Conservation (phyloP, 129 eudicot species). For the Saposhnikovia divaricata region DNA sequence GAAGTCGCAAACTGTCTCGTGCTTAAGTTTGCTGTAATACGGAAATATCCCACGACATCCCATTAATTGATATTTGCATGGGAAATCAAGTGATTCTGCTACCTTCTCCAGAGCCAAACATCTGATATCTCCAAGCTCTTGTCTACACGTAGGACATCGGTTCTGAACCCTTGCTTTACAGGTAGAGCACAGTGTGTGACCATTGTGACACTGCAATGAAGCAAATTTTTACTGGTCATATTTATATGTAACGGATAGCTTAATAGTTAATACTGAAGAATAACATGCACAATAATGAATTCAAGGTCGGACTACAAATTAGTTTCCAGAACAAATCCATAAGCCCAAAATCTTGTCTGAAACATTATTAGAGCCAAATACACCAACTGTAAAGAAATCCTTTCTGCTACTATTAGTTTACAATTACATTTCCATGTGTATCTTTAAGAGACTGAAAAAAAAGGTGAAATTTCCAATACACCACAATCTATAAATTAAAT, state of each 20-base stretch:
- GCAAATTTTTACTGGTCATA: neutral
- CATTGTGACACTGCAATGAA: constrained; percentile 94
- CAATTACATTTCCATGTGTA: neutral
- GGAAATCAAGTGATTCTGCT: constrained; percentile 91
- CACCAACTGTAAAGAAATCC: neutral
- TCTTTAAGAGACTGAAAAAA: neutral
- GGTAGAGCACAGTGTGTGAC: constrained; percentile 94
- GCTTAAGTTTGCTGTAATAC: constrained; percentile 92
- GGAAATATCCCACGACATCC: constrained; percentile 96
- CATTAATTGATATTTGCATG: constrained; percentile 63
- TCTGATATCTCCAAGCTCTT: constrained; percentile 93
- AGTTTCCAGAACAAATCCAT: neutral
- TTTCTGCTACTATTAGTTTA: neutral
- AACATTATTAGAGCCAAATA: neutral
- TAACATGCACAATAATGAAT: neutral
- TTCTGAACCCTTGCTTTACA: constrained; percentile 89
- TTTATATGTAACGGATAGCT: neutral
- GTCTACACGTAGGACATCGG: constrained; percentile 95
- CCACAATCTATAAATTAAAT: neutral
- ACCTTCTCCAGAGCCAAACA: constrained; percentile 97
- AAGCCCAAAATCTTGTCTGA: neutral
- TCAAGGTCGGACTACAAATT: neutral
- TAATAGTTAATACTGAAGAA: neutral
- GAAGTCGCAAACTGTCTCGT: constrained; percentile 77
- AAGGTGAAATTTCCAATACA: neutral